These are phyloP conservation scores for Fraxinus platypoda DNA, from an alignment of 305 asterid species.

Conservation along the genomic window DNA sequence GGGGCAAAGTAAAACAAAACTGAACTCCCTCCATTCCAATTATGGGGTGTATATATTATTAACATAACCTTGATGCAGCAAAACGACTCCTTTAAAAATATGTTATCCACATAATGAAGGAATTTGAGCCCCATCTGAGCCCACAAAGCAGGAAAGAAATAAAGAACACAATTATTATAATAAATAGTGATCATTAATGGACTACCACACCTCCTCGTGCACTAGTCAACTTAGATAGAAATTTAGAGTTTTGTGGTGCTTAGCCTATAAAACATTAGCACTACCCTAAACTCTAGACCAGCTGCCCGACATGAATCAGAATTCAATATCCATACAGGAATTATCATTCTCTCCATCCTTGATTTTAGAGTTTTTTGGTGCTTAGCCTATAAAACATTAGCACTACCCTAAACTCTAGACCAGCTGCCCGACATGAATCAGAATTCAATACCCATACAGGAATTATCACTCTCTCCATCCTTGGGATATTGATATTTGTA, in stretches of 20 bases:
- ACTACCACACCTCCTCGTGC: not conserved
- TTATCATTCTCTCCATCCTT: not conserved
- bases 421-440: not conserved
- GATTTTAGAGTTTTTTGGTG: not conserved
- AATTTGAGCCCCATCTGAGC: not conserved
- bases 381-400: not conserved
- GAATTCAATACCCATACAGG: not conserved
- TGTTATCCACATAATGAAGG: not conserved
- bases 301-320: not conserved
- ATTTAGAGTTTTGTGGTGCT: not conserved
- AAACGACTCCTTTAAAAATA: not conserved
- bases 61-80: not conserved
- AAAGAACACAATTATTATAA: not conserved
- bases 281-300: not conserved
- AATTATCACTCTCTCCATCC: not conserved
- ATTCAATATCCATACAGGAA: not conserved
- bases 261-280: not conserved
- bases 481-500: not conserved
- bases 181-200: not conserved
- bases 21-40: not conserved
- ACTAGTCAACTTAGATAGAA: not conserved
- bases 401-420: not conserved
- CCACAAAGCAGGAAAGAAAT: not conserved
- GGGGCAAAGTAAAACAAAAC: not conserved
- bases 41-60: not conserved